phyloP scores from a whole-genome alignment of 2,329 filamentous ascomycete genomes.

The Capronia epimyces region DNA sequence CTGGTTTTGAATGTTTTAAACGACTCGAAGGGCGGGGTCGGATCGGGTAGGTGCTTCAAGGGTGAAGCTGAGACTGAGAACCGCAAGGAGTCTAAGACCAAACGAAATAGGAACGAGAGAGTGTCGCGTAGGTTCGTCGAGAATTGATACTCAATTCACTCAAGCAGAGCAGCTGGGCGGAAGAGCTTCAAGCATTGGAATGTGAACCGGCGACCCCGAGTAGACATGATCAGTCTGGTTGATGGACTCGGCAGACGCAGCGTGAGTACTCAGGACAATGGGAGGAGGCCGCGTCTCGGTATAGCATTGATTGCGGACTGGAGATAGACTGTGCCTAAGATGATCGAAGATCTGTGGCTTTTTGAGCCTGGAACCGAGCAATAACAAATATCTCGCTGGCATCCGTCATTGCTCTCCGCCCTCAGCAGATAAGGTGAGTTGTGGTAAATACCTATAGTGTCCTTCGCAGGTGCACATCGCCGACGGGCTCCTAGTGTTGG shows the following conservation, averaged over 20 bases:
- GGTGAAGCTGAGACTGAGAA: background rate
- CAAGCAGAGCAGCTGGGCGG: background rate
- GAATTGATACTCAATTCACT: background rate
- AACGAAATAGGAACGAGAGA: background rate
- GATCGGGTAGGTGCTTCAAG: conserved; percentile 15
- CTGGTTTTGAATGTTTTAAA: background rate
- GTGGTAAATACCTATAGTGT: too few relatives aligned
- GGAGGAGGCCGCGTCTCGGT: too few relatives aligned
- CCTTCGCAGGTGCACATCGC: background rate
- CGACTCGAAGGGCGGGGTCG: background rate
- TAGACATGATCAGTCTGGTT: conserved; percentile 1
- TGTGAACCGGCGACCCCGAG: conserved; percentile 8
- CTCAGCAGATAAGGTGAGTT: background rate
- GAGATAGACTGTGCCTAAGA: background rate
- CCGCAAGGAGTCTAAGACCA: background rate
- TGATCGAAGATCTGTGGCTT: conserved; percentile 2
- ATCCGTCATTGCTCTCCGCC: background rate
- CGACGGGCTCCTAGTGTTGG: background rate
- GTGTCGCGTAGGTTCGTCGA: background rate
- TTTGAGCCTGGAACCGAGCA: background rate
- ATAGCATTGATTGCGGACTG: background rate
- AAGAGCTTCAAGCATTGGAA: conserved; percentile 11
- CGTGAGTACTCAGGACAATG: background rate
- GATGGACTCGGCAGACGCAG: background rate
- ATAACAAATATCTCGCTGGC: background rate